These are phyloP conservation scores for Aspergillus caelatus DNA, from an alignment of 2,329 filamentous ascomycete species.

Conservation along the genomic window DNA sequence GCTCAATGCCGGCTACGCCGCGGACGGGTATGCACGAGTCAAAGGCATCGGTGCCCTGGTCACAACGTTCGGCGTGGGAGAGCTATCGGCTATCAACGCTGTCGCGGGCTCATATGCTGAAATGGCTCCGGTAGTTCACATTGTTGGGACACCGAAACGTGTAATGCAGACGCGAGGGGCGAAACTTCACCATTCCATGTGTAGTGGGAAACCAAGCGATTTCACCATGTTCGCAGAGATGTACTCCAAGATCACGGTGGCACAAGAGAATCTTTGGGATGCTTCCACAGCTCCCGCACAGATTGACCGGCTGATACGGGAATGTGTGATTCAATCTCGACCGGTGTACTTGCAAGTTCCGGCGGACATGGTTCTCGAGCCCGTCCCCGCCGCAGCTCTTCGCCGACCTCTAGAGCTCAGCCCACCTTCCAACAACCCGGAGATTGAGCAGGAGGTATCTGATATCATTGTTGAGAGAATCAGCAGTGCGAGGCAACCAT, in stretches of 20 bases:
- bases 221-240: conserved; percentile 15
- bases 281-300: neutral
- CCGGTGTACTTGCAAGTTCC: conserved; percentile 61
- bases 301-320: neutral
- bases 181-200: conserved; percentile 67
- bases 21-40: conserved; percentile 36
- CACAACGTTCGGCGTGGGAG: conserved; percentile 60
- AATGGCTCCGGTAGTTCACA: conserved; percentile 67
- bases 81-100: conserved; percentile 70
- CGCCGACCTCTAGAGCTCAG: conserved; percentile 11
- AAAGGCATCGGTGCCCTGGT: conserved; percentile 30
- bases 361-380: conserved; percentile 51
- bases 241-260: conserved; percentile 16
- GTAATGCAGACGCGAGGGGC: conserved; percentile 47
- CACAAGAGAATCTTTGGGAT: conserved; percentile 29
- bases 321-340: conserved; percentile 27
- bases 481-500: conserved; percentile 49
- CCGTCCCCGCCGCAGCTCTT: conserved; percentile 18
- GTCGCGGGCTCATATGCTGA: conserved; percentile 74
- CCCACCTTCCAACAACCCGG: conserved; percentile 24
- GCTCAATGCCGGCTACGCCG: conserved; percentile 58
- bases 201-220: conserved; percentile 15
- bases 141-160: conserved; percentile 58
- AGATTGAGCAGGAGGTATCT: conserved; percentile 10
- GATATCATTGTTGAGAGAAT: conserved; percentile 44